phyloP scores from a whole-genome alignment of 1,284 basidiomycete genomes.

The Fomitopsis pinicola region DNA sequence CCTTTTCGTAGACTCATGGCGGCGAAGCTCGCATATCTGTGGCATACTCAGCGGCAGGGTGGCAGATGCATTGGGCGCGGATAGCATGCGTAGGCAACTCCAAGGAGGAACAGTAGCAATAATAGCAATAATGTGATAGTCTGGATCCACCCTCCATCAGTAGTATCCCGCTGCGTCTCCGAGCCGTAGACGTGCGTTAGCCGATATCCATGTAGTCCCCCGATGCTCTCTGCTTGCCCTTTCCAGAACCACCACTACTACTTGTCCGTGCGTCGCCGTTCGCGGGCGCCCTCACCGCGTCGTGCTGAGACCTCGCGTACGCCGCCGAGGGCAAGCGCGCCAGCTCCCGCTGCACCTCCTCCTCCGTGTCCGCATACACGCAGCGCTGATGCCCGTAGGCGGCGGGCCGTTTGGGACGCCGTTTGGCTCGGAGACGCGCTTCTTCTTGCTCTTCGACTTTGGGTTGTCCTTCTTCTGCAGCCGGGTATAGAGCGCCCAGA shows the following conservation, averaged over 20 bases:
- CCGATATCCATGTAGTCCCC: slow-evolving; percentile 23
- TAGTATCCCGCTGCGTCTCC: not conserved
- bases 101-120: slow-evolving; percentile 11
- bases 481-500: slow-evolving; percentile 64
- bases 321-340: slow-evolving; percentile 22
- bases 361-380: slow-evolving; percentile 71
- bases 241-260: slow-evolving; percentile 5
- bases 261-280: slow-evolving; percentile 28
- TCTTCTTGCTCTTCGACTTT: slow-evolving; percentile 68
- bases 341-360: slow-evolving; percentile 45
- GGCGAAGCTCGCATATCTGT: not conserved
- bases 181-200: slow-evolving; percentile 6
- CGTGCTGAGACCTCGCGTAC: not conserved
- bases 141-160: not conserved
- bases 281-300: slow-evolving; percentile 9
- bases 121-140: slow-evolving; percentile 21
- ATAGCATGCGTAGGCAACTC: not conserved
- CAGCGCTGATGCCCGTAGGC: slow-evolving; percentile 26
- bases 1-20: not conserved
- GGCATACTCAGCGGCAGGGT: not conserved
- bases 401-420: slow-evolving; percentile 29
- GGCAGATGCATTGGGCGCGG: slow-evolving; percentile 1
- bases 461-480: slow-evolving; percentile 72
- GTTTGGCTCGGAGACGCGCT: slow-evolving; percentile 43
- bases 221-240: slow-evolving; percentile 39